Conservation (phyloP, 2,329 filamentous ascomycete genomes). For the Septoria petroselini region DNA sequence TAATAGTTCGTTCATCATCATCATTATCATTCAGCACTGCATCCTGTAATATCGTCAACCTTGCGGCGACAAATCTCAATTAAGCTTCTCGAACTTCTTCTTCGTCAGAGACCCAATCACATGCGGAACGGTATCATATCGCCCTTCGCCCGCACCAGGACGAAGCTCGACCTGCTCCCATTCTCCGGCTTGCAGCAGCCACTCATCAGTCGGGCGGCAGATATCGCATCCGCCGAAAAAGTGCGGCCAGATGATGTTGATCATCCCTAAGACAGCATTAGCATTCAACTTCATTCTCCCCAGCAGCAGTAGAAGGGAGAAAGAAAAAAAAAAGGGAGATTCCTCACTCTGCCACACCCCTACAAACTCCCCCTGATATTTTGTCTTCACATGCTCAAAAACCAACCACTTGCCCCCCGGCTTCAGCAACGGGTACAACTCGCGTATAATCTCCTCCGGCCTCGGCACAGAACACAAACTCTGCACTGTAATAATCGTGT, state of each 20-base stretch:
- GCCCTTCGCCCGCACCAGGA: conserved; percentile 34
- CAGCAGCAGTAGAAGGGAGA: not conserved
- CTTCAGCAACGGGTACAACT: conserved; percentile 58
- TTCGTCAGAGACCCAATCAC: conserved; percentile 37
- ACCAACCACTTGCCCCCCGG: conserved; percentile 62
- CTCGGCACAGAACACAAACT: conserved; percentile 64
- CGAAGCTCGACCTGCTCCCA: conserved; percentile 38
- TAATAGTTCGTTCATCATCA: too few relatives aligned
- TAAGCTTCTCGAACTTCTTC: conserved; percentile 24
- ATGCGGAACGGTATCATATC: conserved; percentile 39
- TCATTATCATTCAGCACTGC: too few relatives aligned
- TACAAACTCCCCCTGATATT: conserved; percentile 36
- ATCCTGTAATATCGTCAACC: too few relatives aligned
- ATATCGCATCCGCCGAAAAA: conserved; percentile 40
- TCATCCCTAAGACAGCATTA: conserved; percentile 22
- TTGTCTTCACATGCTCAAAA: conserved; percentile 57
- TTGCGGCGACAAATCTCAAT: conserved; percentile 1
- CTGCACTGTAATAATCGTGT: conserved; percentile 59
- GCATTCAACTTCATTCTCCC: not conserved
- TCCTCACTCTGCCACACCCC: conserved; percentile 39
- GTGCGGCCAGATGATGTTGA: conserved; percentile 38
- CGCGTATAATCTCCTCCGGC: conserved; percentile 54
- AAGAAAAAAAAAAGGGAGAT: not conserved
- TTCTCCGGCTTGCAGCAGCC: conserved; percentile 36
- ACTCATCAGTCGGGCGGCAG: conserved; percentile 38